These are phyloP conservation scores for Asterochloris erici DNA, from an alignment of 139 green algal genomes.

Conservation along the genomic window DNA sequence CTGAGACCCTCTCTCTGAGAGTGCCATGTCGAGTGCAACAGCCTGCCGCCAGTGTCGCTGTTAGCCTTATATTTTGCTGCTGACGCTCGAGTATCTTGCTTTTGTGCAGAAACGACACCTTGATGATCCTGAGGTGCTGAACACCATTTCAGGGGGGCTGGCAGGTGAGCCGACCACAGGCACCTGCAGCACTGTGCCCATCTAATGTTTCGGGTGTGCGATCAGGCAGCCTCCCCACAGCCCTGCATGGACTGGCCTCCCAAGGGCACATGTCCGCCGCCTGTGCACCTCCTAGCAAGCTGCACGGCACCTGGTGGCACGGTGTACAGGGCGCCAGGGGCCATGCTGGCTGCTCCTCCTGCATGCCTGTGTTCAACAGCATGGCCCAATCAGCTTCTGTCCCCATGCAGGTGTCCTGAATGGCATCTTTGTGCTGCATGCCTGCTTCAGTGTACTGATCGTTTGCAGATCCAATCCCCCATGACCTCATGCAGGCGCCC, in stretches of 20 bases:
- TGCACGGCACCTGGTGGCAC: neutral
- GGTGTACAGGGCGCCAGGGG: neutral
- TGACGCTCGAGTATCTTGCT: neutral
- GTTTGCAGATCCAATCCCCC: neutral
- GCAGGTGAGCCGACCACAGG: neutral
- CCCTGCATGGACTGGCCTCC: too few relatives aligned
- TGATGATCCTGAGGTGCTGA: conserved; percentile 24
- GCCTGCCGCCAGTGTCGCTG: too few relatives aligned
- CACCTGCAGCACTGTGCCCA: too few relatives aligned
- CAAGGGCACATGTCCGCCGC: too few relatives aligned
- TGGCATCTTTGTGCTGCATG: neutral
- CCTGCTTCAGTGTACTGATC: neutral
- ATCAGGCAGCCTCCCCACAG: too few relatives aligned
- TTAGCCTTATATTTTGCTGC: neutral
- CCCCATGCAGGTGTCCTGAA: neutral
- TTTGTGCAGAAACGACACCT: conserved; percentile 13
- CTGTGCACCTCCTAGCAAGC: too few relatives aligned
- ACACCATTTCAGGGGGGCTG: conserved; percentile 14
- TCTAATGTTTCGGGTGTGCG: too few relatives aligned
- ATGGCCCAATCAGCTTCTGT: neutral
- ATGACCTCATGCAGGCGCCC: conserved; percentile 43
- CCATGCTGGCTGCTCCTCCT: neutral
- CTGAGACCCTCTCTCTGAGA: too few relatives aligned
- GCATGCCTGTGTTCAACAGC: neutral
- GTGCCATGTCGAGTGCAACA: too few relatives aligned